Base-by-base conservation (phyloP, 169 alveolate genomes). In the Theileria orientalis region DNA sequence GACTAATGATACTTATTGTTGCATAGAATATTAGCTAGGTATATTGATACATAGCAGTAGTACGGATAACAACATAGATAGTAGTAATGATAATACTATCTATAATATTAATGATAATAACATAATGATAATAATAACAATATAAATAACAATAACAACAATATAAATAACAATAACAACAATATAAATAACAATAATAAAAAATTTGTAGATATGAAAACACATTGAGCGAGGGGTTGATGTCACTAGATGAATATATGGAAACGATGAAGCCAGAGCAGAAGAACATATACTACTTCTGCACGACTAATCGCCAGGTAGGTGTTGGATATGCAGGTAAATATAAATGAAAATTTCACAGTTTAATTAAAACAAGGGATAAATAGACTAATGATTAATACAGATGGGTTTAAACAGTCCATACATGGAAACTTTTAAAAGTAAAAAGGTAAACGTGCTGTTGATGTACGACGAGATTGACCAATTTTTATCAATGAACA, bases 401-500 rank as follows among this genome's bases (percentile, higher is more conserved):
- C 35, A 64, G 83, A 92, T 93, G 0, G 97, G 95, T 23, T 70
- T 94, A 75, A 83, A 93, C 2, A 91, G 96, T 11, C 97, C 97
- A 1, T 94, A 94, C 85, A 94, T 94, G 96, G 97, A 94, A 83
- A 89, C 93, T 56, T 85, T 85, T 76, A 84, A 80, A 52, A 74
- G 84, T n/a, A 71, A 85, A 56, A 76, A 85, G 51, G 73, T 92
- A 27, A 90, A 91, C 49, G 97, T 94, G 14, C 72, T 94, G 60
- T 84, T 94, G 73, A 77, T 94, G 83, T 87, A 86, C 54, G 97
- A 92, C 67, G 97, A 94, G 72, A 90, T 92, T 3, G 97, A 94
- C 57, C 96, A 92, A 70, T 94, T 94, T 67, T 93, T 94, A 40
- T 84, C 90, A 29, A 93, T 88, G 94, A 90, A 90, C 66, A 79